Conservation (phyloP, 1,284 basidiomycete species). For the Austroboletus sp. region DNA sequence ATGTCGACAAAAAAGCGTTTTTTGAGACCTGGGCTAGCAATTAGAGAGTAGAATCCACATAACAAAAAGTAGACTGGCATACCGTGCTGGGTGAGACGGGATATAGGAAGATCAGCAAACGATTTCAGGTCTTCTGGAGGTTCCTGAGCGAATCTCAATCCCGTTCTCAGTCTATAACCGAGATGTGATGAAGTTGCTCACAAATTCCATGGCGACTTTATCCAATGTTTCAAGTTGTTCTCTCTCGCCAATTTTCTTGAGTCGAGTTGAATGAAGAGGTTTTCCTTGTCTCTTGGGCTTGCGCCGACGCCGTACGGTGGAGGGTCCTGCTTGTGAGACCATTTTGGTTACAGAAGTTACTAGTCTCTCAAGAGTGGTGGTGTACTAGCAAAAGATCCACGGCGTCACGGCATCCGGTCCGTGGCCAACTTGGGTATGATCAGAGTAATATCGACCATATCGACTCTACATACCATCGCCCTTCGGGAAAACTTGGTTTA, state of each 20-base stretch:
- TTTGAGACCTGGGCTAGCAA: constrained; percentile 57
- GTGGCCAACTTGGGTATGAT: neutral
- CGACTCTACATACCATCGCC: no score
- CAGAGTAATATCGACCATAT: no score
- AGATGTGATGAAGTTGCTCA: constrained; percentile 34
- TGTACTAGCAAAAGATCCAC: no score
- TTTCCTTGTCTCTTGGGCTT: constrained; percentile 19
- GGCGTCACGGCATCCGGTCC: no score
- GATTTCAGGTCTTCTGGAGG: constrained; percentile 40
- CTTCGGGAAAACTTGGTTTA: no score
- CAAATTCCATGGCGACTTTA: constrained; percentile 48
- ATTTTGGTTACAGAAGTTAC: constrained; percentile 7
- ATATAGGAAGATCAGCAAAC: constrained; percentile 67
- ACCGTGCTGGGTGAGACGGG: constrained; percentile 63
- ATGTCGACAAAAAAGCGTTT: constrained; percentile 80
- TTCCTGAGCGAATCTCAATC: constrained; percentile 36
- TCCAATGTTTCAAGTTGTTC: constrained; percentile 53
- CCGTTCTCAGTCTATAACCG: constrained; percentile 2
- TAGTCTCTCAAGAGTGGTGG: no score
- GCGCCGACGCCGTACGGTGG: constrained; percentile 7
- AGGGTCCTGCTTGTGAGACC: constrained; percentile 17
- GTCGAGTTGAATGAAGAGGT: constrained; percentile 26
- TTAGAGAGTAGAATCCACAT: neutral
- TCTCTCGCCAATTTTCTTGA: constrained; percentile 46
- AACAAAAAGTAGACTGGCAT: constrained; percentile 10